Evolutionary conservation across 2,329 filamentous ascomycete species (phyloP).

Genomic region (Penicillium sp.): DNA sequence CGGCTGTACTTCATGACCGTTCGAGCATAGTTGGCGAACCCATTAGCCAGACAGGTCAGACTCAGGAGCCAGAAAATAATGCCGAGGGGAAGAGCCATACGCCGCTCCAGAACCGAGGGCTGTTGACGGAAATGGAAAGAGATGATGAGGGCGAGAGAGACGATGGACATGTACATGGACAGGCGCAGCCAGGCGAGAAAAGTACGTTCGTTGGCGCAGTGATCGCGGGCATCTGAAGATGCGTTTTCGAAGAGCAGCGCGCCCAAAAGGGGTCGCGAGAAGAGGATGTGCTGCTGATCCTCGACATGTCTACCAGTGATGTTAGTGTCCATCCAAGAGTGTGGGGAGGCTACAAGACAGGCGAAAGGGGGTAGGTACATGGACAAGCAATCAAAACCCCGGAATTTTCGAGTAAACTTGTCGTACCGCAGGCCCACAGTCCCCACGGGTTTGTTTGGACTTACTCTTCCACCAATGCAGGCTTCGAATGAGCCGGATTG

Average conservation of each 20-base stretch:
- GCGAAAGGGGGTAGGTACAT: background rate
- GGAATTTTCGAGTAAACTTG: background rate
- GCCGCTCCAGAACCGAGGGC: conserved; percentile 66
- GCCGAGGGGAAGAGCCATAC: conserved; percentile 77
- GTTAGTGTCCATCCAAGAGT: background rate
- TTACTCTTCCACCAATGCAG: conserved; percentile 50
- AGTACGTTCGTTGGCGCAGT: conserved; percentile 63
- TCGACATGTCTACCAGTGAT: conserved; percentile 21
- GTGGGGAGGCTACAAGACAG: background rate
- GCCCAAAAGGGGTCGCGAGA: conserved; percentile 52
- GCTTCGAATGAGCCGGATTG: conserved; percentile 47
- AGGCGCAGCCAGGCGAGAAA: conserved; percentile 91
- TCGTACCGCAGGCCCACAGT: background rate
- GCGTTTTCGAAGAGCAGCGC: conserved; percentile 63
- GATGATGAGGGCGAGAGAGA: conserved; percentile 82
- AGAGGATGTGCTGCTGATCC: conserved; percentile 44
- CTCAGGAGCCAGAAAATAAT: conserved; percentile 82
- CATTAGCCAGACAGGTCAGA: conserved; percentile 68
- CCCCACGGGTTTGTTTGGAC: conserved; percentile 11
- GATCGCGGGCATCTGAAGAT: conserved; percentile 62
- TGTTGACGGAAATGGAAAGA: conserved; percentile 82
- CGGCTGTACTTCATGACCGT: conserved; percentile 75
- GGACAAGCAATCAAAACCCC: background rate
- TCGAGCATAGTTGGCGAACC: conserved; percentile 82
- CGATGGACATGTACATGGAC: conserved; percentile 83